Conservation (phyloP, 495 filamentous ascomycete species). For the Astrothelium macrocarpum region DNA sequence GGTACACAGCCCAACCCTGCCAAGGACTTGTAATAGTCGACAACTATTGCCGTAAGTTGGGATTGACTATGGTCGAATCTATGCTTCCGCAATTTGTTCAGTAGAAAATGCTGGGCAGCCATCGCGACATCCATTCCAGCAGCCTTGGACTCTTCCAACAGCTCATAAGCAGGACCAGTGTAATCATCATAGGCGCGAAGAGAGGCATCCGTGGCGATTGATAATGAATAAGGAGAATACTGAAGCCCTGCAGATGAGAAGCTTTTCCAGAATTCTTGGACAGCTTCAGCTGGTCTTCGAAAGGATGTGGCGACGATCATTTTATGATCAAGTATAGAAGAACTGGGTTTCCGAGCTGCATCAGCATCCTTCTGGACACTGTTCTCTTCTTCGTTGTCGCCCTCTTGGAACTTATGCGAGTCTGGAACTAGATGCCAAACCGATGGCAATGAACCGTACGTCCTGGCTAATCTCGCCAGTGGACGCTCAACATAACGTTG, state of each 20-base stretch:
- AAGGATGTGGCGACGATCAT: conserved; percentile 16
- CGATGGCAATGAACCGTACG: not conserved
- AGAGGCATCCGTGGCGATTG: conserved; percentile 18
- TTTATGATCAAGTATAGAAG: conserved; percentile 5
- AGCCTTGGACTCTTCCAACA: conserved; percentile 10
- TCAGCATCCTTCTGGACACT: too few species aligned
- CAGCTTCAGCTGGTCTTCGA: conserved; percentile 1
- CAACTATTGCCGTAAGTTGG: not conserved
- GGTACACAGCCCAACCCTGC: conserved; percentile 11
- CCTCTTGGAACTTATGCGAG: too few species aligned
- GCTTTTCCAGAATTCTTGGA: conserved; percentile 10
- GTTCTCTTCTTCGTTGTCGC: too few species aligned
- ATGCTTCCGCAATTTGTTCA: conserved; percentile 15
- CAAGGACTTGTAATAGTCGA: conserved; percentile 20
- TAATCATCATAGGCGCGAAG: conserved; percentile 12
- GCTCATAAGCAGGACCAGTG: conserved; percentile 1
- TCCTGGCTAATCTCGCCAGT: not conserved
- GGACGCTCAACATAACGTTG: not conserved
- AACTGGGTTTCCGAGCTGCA: not conserved
- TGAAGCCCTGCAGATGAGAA: conserved; percentile 15
- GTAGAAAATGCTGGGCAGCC: not conserved
- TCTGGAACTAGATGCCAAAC: conserved; percentile 1
- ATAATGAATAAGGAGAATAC: conserved; percentile 9
- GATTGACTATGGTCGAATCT: not conserved
- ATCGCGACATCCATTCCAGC: conserved; percentile 19